phyloP scores from a whole-genome alignment of 108 stramenopile species.

The Fragilaria radians region DNA sequence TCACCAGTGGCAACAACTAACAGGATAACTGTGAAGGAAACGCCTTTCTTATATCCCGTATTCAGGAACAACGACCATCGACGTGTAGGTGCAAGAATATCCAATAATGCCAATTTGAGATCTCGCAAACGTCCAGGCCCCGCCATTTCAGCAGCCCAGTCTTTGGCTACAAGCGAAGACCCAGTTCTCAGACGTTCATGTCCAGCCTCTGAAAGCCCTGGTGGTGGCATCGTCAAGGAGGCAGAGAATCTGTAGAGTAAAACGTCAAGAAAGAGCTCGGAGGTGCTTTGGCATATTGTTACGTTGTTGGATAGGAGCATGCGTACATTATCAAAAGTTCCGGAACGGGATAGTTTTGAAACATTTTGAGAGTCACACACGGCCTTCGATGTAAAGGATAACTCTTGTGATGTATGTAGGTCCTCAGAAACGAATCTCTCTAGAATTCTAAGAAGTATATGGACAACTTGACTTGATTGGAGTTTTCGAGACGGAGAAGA shows the following conservation, averaged over 20 bases:
- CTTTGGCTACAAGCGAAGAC: constrained; percentile 20
- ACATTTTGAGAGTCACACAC: background rate
- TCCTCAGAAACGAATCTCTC: constrained; percentile 30
- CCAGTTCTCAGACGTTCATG: constrained; percentile 45
- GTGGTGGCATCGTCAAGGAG: constrained; percentile 41
- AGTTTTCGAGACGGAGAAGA: constrained; percentile 16
- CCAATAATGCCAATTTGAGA: constrained; percentile 39
- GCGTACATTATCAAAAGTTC: constrained; percentile 8
- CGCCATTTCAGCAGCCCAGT: constrained; percentile 52
- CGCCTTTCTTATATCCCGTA: background rate
- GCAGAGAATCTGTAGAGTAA: constrained; percentile 43
- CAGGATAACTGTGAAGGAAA: constrained; percentile 53
- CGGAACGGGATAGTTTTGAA: background rate
- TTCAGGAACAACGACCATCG: constrained; percentile 42
- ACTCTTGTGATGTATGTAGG: background rate
- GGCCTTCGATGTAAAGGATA: background rate
- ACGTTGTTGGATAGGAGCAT: constrained; percentile 10
- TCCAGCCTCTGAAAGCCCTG: constrained; percentile 47
- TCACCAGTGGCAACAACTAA: constrained; percentile 57
- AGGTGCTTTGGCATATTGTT: constrained; percentile 36
- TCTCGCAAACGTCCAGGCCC: constrained; percentile 25
- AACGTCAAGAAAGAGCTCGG: constrained; percentile 54
- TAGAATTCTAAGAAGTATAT: constrained; percentile 56
- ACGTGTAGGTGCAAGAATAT: constrained; percentile 64
- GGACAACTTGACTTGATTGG: constrained; percentile 56